Conservation (phyloP, 1,284 basidiomycete species). For the Cutaneotrichosporon dermatis region DNA sequence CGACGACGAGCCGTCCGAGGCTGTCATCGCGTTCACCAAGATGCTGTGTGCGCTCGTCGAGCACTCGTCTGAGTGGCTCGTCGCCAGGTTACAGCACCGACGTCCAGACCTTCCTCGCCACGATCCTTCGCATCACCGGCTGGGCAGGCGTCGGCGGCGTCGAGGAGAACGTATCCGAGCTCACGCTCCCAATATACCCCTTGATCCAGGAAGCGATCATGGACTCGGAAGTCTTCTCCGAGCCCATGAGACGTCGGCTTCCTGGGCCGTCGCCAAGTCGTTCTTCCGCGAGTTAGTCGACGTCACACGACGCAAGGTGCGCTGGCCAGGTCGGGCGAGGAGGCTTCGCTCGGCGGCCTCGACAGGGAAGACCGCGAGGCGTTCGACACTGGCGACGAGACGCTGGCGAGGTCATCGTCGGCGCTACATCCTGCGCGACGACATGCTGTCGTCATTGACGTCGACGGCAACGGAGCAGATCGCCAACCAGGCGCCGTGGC, state of each 20-base stretch:
- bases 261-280: slow-evolving; percentile 61
- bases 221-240: slow-evolving; percentile 59
- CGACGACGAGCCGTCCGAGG: slow-evolving; percentile 38
- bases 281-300: slow-evolving; percentile 73
- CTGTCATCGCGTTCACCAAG: slow-evolving; percentile 61
- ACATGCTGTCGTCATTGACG: slow-evolving; percentile 69
- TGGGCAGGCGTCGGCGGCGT: slow-evolving; percentile 69
- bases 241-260: slow-evolving; percentile 48
- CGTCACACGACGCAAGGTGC: slow-evolving; percentile 65
- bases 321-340: slow-evolving; percentile 57
- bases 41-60: slow-evolving; percentile 74
- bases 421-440: slow-evolving; percentile 76
- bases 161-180: slow-evolving; percentile 78
- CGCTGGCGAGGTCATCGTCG: slow-evolving; percentile 83
- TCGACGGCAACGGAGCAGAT: slow-evolving; percentile 57
- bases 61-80: slow-evolving; percentile 75
- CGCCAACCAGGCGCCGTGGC: slow-evolving; percentile 30
- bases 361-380: slow-evolving; percentile 56
- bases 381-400: slow-evolving; percentile 66
- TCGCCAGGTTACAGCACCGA: slow-evolving; percentile 61
- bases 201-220: slow-evolving; percentile 81
- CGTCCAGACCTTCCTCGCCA: slow-evolving; percentile 64
- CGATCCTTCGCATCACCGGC: slow-evolving; percentile 69
- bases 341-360: slow-evolving; percentile 51
- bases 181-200: slow-evolving; percentile 82